Conservation (phyloP, 495 filamentous ascomycete species). For the Baudoinia panamericana region DNA sequence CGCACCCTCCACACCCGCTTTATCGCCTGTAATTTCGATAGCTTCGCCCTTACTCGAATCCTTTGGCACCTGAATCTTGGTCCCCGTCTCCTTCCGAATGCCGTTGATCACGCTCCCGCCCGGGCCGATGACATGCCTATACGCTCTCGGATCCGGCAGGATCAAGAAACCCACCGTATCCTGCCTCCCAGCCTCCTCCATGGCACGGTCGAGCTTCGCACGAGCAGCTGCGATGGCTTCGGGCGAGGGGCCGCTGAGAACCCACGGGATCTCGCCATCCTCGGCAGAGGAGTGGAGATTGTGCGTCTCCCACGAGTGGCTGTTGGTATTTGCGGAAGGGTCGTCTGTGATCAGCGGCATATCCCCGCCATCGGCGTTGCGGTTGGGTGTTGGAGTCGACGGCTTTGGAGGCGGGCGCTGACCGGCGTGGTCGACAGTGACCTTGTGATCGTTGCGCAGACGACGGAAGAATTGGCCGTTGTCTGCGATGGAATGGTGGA, state of each 20-base stretch:
- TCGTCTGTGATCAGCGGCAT: constrained; percentile 88
- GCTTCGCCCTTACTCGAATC: constrained; percentile 66
- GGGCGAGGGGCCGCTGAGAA: constrained; percentile 58
- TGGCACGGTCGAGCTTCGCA: constrained; percentile 51
- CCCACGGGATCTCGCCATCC: constrained; percentile 76
- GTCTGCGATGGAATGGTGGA: constrained; percentile 76
- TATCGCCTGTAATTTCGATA: constrained; percentile 71
- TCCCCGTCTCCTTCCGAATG: constrained; percentile 83
- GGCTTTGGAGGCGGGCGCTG: constrained; percentile 58
- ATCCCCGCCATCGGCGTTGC: constrained; percentile 39
- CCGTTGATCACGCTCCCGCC: constrained; percentile 81
- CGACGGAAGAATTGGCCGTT: constrained; percentile 86
- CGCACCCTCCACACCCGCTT: constrained; percentile 73
- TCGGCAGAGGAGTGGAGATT: constrained; percentile 36
- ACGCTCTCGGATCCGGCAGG: constrained; percentile 76
- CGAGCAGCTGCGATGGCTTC: constrained; percentile 66
- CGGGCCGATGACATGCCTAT: constrained; percentile 80
- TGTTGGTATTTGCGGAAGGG: constrained; percentile 41
- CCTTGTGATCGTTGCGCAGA: constrained; percentile 65
- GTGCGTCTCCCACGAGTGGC: constrained; percentile 68
- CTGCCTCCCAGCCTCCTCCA: constrained; percentile 59
- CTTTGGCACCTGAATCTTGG: constrained; percentile 80
- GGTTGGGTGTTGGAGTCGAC: constrained; percentile 31
- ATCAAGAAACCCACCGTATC: constrained; percentile 71
- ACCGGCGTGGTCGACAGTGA: constrained; percentile 81